Evolutionary conservation across 805 yeast species (phyloP).

Genomic region (Candida dajiaensis): DNA sequence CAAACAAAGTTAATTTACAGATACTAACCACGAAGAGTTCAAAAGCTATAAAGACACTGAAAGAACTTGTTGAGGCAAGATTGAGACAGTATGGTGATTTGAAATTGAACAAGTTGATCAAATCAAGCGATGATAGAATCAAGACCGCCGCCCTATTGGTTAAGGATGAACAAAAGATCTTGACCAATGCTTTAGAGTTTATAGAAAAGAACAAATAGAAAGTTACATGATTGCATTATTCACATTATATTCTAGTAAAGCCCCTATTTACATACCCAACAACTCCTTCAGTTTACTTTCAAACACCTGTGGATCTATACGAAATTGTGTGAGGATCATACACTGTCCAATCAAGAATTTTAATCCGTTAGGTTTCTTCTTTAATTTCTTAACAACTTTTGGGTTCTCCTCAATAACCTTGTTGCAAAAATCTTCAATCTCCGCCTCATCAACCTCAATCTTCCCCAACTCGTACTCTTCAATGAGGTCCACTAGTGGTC

Average conservation of each 20-base stretch:
- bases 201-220: slow-evolving; percentile 9
- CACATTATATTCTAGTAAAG: background rate
- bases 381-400: slow-evolving; percentile 51
- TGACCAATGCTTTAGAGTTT: slow-evolving; percentile 9
- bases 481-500: slow-evolving; percentile 39
- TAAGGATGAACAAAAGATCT: slow-evolving; percentile 12
- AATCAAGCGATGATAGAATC: slow-evolving; percentile 14
- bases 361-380: slow-evolving; percentile 53
- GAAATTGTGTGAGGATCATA: slow-evolving; percentile 74
- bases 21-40: slow-evolving; percentile 14
- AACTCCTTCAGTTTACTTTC: slow-evolving; percentile 28
- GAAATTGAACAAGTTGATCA: slow-evolving; percentile 7
- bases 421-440: slow-evolving; percentile 26
- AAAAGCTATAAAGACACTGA: slow-evolving; percentile 16
- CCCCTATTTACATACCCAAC: slow-evolving; percentile 9
- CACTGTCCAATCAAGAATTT: slow-evolving; percentile 80
- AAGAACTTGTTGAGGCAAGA: slow-evolving; percentile 15
- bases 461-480: slow-evolving; percentile 46
- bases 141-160: slow-evolving; percentile 15
- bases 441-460: slow-evolving; percentile 29
- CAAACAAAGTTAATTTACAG: slow-evolving; percentile 11
- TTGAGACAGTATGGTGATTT: slow-evolving; percentile 9
- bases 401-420: slow-evolving; percentile 36
- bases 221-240: background rate
- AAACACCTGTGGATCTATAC: slow-evolving; percentile 30